Evolutionary conservation across 2,329 filamentous ascomycete genomes (phyloP).

Genomic region (Fusarium concolor): DNA sequence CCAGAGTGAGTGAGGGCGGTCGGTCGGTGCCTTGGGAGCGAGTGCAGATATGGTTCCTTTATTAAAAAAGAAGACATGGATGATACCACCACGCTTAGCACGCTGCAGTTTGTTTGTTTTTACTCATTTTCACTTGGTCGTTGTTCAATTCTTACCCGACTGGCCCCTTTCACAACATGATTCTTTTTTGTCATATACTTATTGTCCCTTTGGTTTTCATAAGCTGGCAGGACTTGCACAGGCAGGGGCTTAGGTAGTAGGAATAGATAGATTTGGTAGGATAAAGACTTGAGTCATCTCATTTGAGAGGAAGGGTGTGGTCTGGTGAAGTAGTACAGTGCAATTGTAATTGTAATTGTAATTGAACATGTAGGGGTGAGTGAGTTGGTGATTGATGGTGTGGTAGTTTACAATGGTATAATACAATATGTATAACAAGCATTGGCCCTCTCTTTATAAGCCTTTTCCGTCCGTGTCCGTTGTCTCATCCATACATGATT

Average conservation of each 20-base stretch:
- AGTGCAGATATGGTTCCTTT: conserved; percentile 47
- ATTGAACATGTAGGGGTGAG: conserved; percentile 4
- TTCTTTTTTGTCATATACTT: conserved; percentile 38
- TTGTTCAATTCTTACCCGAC: conserved; percentile 32
- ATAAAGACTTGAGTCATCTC: conserved; percentile 41
- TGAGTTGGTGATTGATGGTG: conserved; percentile 37
- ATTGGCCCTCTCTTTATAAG: conserved; percentile 4
- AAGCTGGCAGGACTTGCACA: conserved; percentile 29
- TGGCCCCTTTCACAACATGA: conserved; percentile 20
- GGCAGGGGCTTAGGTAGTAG: conserved; percentile 31
- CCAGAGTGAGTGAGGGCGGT: background rate
- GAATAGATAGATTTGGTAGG: conserved; percentile 45
- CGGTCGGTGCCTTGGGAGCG: conserved; percentile 13
- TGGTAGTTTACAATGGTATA: conserved; percentile 38
- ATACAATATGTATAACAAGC: conserved; percentile 36
- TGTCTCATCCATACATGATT: conserved; percentile 9
- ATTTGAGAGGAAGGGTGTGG: conserved; percentile 5
- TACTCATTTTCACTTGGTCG: conserved; percentile 23
- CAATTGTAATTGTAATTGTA: background rate
- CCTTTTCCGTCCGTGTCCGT: conserved; percentile 17
- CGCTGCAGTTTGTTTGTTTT: conserved; percentile 48
- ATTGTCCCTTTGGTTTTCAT: conserved; percentile 34
- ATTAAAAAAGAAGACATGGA: conserved; percentile 51
- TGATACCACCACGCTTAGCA: conserved; percentile 58
- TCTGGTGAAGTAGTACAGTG: conserved; percentile 14